Evolutionary conservation across 2,329 filamentous ascomycete species (phyloP).

Genomic region (Aspergillus carbonarius): DNA sequence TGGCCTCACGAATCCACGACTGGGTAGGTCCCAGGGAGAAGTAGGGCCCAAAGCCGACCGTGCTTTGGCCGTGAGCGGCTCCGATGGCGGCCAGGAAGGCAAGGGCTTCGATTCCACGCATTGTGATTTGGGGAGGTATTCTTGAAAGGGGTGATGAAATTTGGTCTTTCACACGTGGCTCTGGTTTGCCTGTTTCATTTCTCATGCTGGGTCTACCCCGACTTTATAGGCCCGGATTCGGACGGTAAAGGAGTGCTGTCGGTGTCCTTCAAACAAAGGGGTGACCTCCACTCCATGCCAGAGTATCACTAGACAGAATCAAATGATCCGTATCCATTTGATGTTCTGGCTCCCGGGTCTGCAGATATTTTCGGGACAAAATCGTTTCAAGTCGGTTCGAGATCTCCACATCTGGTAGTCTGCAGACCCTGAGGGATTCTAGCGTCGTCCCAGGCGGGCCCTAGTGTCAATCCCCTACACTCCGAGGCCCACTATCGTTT

Average conservation of each 20-base stretch:
- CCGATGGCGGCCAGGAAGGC: slow-evolving; percentile 17
- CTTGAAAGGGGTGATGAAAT: background rate
- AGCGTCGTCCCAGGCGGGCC: background rate
- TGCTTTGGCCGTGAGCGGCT: slow-evolving; percentile 16
- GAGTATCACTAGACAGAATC: background rate
- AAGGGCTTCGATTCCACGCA: slow-evolving; percentile 6
- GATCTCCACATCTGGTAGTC: background rate
- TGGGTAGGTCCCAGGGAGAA: slow-evolving; percentile 33
- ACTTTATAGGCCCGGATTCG: background rate
- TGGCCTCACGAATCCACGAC: slow-evolving; percentile 34
- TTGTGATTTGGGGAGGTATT: background rate
- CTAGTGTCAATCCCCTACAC: slow-evolving; percentile 4
- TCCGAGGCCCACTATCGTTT: background rate
- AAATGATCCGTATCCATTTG: background rate
- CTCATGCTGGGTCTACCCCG: background rate
- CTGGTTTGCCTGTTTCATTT: background rate
- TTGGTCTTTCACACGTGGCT: background rate
- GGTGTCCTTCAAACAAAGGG: background rate
- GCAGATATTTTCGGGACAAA: background rate
- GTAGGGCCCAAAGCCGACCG: slow-evolving; percentile 29
- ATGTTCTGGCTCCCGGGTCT: background rate
- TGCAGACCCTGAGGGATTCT: background rate
- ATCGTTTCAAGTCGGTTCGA: background rate
- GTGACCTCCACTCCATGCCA: background rate
- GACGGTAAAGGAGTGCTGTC: background rate